Base-by-base conservation (phyloP, 2,329 filamentous ascomycete species). In the Kalaharituber pfeilii region DNA sequence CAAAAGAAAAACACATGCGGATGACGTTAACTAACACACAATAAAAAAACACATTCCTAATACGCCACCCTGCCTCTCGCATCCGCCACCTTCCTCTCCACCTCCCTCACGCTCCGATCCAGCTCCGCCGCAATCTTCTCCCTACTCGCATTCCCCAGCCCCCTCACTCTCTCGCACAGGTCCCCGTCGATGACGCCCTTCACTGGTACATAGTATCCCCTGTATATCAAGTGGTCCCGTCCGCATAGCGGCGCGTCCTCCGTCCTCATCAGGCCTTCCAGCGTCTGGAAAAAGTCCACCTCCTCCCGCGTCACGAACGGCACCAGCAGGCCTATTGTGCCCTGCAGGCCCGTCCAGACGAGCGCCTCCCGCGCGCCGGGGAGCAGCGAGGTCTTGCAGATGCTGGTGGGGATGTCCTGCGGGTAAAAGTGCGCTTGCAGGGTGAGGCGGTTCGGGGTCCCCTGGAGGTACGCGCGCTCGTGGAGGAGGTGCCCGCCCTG, bases 171-270 rank as follows among this genome's bases (percentile, higher is more conserved):
- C 73, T 99, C 91, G 64, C 91, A 94, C 39, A 99, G 73, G 70
- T 99, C 91, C 26, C 91, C 91, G 69, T 99, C 91, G 64, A 99
- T 94, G 26, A 93, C 81, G 7, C 88, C 88, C 74, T 98, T 98
- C 42, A 94, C 86, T 0, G 91, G 93, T 5, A 86, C 86, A 67
- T 96, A 98, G 70, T 96, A 98, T 60, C 87, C 81, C 59, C 93
- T 78, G 68, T 94, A 99, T 65, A 94, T 93, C 47, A 99, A 73
- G 69, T 99, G 91, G 67, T 98, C 93, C 60, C 93, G 78, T 42
- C 91, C 93, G 20, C 86, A 85, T 49, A 98, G 72, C 6, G 89
- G 89, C 30, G 88, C 77, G 65, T 94, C 88, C 65, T 94, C 86
- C 11, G 77, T 79, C 49, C 89, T 78, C 67, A 99, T 75, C 65